phyloP scores from a whole-genome alignment of 495 filamentous ascomycete genomes.

The Xylaria bambusicola region DNA sequence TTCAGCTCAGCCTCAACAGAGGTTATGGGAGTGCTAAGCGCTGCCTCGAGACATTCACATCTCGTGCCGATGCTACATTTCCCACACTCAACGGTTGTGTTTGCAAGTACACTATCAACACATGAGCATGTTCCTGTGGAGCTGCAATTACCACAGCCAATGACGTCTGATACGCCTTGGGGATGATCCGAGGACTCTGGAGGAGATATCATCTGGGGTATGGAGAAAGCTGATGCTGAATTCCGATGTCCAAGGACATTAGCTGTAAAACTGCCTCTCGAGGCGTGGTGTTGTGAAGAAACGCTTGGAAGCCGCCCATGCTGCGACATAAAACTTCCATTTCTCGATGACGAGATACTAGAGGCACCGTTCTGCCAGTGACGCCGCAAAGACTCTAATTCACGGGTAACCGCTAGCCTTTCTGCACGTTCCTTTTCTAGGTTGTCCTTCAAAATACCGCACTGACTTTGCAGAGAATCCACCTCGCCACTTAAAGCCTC shows the following conservation, averaged over 20 bases:
- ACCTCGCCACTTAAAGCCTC: constrained; percentile 49
- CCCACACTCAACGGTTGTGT: constrained; percentile 58
- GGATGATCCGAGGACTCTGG: constrained; percentile 35
- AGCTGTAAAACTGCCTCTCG: constrained; percentile 31
- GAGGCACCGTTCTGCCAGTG: constrained; percentile 25
- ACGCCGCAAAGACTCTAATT: constrained; percentile 28
- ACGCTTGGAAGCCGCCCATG: constrained; percentile 23
- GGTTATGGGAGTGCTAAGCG: constrained; percentile 27
- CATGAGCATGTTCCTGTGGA: constrained; percentile 54
- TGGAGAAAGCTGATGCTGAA: constrained; percentile 41
- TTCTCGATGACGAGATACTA: constrained; percentile 26
- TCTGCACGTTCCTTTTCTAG: constrained; percentile 45
- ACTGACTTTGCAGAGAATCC: constrained; percentile 42
- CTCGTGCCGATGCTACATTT: constrained; percentile 59
- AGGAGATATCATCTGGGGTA: constrained; percentile 52
- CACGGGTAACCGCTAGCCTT: constrained; percentile 25
- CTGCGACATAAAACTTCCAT: constrained; percentile 25
- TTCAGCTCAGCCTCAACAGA: constrained; percentile 37
- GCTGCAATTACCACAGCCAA: constrained; percentile 55
- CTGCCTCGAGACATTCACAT: constrained; percentile 70
- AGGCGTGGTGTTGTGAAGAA: constrained; percentile 20
- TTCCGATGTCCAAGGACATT: constrained; percentile 36
- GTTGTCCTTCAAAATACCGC: constrained; percentile 43
- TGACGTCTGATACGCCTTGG: constrained; percentile 29
- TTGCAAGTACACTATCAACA: constrained; percentile 49